Percentiles rank a stretch among this genome's conserved stretches.
phyloP scores from a whole-genome alignment of 768 basidiomycete genomes.

The Boletus tylopilopsis region DNA sequence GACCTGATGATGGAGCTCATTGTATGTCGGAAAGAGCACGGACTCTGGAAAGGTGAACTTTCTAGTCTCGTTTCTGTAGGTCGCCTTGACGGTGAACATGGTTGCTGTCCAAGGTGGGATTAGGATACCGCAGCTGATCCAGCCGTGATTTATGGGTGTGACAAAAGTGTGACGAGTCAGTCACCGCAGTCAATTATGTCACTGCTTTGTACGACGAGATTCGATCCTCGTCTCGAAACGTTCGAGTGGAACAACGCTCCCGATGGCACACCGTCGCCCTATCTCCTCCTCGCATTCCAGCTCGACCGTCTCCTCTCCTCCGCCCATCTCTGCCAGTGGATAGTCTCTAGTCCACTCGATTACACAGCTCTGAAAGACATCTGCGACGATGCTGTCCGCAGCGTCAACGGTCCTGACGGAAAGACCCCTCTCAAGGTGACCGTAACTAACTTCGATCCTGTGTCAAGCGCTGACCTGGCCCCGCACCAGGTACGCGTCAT shows the following conservation, averaged over 20 bases:
- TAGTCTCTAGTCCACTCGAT: conserved; percentile 31
- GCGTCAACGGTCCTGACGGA: conserved; percentile 10
- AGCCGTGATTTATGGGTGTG: conserved; percentile 19
- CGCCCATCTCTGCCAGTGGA: conserved; percentile 51
- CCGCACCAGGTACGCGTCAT: conserved; percentile 50
- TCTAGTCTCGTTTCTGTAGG: conserved; percentile 65
- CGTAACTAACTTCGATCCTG: neutral
- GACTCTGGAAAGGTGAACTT: conserved; percentile 54
- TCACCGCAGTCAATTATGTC: too few relatives aligned
- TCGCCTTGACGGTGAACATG: conserved; percentile 81
- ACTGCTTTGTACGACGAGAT: conserved; percentile 55
- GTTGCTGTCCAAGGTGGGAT: conserved; percentile 24
- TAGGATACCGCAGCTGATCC: conserved; percentile 18
- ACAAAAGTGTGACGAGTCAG: conserved; percentile 20
- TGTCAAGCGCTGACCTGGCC: neutral
- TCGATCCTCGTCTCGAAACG: conserved; percentile 46
- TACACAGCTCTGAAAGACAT: conserved; percentile 36
- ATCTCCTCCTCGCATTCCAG: conserved; percentile 61
- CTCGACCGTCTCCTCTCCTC: conserved; percentile 55
- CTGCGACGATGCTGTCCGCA: conserved; percentile 46
- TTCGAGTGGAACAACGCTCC: conserved; percentile 57
- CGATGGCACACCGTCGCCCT: conserved; percentile 49
- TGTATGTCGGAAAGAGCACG: conserved; percentile 58
- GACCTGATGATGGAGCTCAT: conserved; percentile 63
- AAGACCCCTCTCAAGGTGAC: conserved; percentile 25